Conservation (phyloP, 177 flowering plant genomes). For the Tripterygium wilfordii region DNA sequence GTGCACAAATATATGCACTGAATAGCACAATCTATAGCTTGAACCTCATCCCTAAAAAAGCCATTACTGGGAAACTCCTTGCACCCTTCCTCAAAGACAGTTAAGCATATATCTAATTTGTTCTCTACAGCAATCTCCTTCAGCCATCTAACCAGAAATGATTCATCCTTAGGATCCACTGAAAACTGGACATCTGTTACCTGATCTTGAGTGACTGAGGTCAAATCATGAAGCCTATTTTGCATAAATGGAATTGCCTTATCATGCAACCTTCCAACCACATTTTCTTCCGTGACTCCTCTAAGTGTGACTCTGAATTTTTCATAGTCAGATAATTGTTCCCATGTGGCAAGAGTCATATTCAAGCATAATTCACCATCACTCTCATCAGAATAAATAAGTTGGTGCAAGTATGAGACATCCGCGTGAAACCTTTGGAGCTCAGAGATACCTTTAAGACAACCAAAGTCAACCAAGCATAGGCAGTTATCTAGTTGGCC, state of each 20-base stretch:
- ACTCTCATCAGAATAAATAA: constrained; percentile 60
- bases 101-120: constrained; percentile 62
- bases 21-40: constrained; percentile 70
- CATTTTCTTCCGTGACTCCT: constrained; percentile 66
- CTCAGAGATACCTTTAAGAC: constrained; percentile 65
- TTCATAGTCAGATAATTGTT: constrained; percentile 74
- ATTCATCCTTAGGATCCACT: constrained; percentile 27
- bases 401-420: constrained; percentile 59
- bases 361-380: constrained; percentile 37
- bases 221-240: constrained; percentile 21
- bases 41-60: constrained; percentile 60
- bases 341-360: constrained; percentile 72
- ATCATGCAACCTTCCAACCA: constrained; percentile 40
- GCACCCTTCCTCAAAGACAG: constrained; percentile 81
- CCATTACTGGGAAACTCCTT: constrained; percentile 28
- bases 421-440: constrained; percentile 61
- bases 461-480: constrained; percentile 69
- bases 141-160: constrained; percentile 86
- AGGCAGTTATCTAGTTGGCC: constrained; percentile 90
- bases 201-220: constrained; percentile 14
- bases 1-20: constrained; percentile 73
- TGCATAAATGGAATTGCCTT: constrained; percentile 81
- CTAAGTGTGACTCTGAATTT: constrained; percentile 80
- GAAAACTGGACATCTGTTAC: constrained; percentile 8
- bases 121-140: constrained; percentile 70